Evolutionary conservation across 768 basidiomycete species (phyloP).

Genomic region (Jaapia argillacea): DNA sequence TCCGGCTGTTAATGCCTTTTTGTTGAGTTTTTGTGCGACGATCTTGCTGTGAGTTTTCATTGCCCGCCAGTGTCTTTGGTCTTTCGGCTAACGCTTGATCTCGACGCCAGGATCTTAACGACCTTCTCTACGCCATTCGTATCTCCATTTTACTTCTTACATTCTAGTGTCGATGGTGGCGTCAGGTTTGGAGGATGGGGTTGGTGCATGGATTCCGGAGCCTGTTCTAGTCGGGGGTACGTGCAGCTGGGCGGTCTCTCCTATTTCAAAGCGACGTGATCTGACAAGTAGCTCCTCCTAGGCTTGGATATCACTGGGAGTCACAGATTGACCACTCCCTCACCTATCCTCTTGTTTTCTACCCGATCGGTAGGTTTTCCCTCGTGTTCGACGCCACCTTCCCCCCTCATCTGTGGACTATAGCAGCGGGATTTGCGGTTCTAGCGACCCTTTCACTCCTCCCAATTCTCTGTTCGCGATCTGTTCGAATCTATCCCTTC

Average conservation of each 20-base stretch:
- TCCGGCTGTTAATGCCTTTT: background rate
- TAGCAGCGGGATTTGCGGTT: constrained; percentile 13
- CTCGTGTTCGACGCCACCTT: background rate
- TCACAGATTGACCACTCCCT: constrained; percentile 11
- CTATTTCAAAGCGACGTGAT: constrained; percentile 6
- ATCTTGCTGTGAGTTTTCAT: background rate
- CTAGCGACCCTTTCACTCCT: constrained; percentile 8
- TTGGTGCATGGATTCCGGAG: constrained; percentile 11
- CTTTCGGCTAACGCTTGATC: no score
- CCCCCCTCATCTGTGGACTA: no score
- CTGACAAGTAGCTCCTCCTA: background rate
- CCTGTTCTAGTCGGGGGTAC: no score
- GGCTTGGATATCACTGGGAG: constrained; percentile 12
- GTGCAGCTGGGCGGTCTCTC: no score
- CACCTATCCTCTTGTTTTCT: constrained; percentile 11
- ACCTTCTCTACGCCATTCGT: constrained; percentile 16
- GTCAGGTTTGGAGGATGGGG: constrained; percentile 15
- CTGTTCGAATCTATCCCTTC: constrained; percentile 10
- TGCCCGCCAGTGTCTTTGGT: background rate
- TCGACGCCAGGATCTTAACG: constrained; percentile 10
- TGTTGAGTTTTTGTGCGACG: background rate
- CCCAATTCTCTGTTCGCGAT: constrained; percentile 9
- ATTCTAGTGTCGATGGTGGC: constrained; percentile 9
- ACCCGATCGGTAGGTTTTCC: constrained; percentile 5
- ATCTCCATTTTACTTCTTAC: constrained; percentile 12